Evolutionary conservation across 2,329 filamentous ascomycete genomes (phyloP).

Genomic region (Colletotrichum salicis): DNA sequence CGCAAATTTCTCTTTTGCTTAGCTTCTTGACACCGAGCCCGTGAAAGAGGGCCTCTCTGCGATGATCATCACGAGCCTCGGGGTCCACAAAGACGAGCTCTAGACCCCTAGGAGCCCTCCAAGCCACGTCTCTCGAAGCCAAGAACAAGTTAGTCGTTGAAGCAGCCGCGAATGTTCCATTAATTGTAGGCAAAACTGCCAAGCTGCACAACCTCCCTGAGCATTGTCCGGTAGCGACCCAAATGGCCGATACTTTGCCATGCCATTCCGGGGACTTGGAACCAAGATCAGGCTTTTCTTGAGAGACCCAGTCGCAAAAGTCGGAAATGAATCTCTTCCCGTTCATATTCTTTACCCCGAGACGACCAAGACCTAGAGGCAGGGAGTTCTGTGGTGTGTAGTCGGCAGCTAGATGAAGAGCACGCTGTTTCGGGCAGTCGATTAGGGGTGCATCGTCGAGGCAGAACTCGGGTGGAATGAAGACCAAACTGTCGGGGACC

Average conservation of each 20-base stretch:
- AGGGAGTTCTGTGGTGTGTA: background rate
- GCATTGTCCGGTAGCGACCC: background rate
- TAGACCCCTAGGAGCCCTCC: background rate
- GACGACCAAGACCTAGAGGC: background rate
- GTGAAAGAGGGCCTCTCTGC: background rate
- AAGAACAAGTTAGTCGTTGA: no score
- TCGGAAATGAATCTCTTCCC: background rate
- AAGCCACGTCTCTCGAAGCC: background rate
- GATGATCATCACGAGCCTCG: background rate
- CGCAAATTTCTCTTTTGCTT: background rate
- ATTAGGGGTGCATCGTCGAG: constrained; percentile 1
- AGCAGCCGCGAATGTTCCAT: background rate
- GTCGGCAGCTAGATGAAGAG: constrained; percentile 8
- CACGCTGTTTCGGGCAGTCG: background rate
- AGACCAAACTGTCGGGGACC: background rate
- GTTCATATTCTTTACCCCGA: background rate
- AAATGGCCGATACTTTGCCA: background rate
- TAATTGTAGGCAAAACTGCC: background rate
- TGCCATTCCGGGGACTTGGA: background rate
- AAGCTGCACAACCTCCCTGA: no score
- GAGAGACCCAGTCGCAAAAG: background rate
- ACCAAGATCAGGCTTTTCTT: background rate
- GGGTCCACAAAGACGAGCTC: background rate
- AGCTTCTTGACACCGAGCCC: background rate
- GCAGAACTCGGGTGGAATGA: constrained; percentile 3